These are phyloP conservation scores for Cadophora sp. DNA, from an alignment of 2,329 filamentous ascomycete species.

Conservation along the genomic window DNA sequence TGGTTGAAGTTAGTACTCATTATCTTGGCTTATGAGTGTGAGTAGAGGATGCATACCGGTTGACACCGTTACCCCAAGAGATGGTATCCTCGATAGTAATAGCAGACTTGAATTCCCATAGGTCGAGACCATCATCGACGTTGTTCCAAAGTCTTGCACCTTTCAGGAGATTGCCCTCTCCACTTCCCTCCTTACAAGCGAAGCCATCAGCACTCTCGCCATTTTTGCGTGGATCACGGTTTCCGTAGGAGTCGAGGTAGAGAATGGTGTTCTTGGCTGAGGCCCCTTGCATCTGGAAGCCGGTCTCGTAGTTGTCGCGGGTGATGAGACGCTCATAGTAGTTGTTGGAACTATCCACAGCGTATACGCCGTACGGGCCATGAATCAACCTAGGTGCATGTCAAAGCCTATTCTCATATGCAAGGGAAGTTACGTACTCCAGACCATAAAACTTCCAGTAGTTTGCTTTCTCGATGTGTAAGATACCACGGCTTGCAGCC, in stretches of 20 bases:
- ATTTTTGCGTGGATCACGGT: slow-evolving; percentile 57
- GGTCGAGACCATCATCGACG: slow-evolving; percentile 56
- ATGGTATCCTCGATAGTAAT: slow-evolving; percentile 53
- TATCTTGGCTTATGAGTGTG: background rate
- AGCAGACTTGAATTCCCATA: slow-evolving; percentile 51
- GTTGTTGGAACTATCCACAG: slow-evolving; percentile 45
- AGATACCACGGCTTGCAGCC: slow-evolving; percentile 52
- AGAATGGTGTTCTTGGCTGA: slow-evolving; percentile 49
- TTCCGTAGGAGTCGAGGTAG: slow-evolving; percentile 52
- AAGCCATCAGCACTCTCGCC: slow-evolving; percentile 58
- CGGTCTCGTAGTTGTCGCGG: slow-evolving; percentile 49
- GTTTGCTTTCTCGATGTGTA: slow-evolving; percentile 53
- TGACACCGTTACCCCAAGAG: slow-evolving; percentile 54
- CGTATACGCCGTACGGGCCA: slow-evolving; percentile 49
- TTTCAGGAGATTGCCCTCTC: slow-evolving; percentile 53
- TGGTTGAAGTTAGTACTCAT: slow-evolving; percentile 14
- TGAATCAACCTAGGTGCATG: slow-evolving; percentile 30
- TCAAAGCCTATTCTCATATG: background rate
- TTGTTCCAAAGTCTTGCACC: slow-evolving; percentile 57
- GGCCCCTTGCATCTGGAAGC: slow-evolving; percentile 47
- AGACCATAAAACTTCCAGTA: slow-evolving; percentile 55
- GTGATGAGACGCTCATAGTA: slow-evolving; percentile 47
- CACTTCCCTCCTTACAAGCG: slow-evolving; percentile 54
- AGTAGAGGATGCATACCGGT: slow-evolving; percentile 34
- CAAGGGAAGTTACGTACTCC: slow-evolving; percentile 23